Conservation (phyloP, 2,329 filamentous ascomycete genomes). For the Fusarium verrucosum region DNA sequence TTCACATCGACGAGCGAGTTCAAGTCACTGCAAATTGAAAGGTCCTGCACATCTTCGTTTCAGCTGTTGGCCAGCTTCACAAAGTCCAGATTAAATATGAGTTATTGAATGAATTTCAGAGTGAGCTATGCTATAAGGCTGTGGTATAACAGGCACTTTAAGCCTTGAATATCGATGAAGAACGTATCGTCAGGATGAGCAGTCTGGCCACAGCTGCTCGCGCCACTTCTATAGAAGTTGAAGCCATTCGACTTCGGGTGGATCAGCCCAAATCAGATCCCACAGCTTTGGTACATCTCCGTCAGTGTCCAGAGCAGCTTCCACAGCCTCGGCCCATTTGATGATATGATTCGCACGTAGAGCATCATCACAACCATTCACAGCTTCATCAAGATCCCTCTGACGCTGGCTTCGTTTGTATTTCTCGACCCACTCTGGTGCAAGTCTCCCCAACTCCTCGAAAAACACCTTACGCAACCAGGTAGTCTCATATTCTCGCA, state of each 20-base stretch:
- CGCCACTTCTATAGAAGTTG: no score
- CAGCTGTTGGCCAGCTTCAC: no score
- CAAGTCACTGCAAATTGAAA: no score
- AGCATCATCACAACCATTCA: constrained; percentile 11
- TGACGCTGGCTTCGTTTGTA: constrained; percentile 2
- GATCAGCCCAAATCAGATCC: not conserved
- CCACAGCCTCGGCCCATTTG: constrained; percentile 2
- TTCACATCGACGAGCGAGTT: no score
- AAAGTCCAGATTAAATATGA: no score
- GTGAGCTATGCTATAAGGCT: no score
- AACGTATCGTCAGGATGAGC: no score
- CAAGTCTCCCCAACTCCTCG: constrained; percentile 44
- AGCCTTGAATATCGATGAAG: no score
- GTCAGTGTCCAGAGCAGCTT: not conserved
- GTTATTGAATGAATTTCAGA: no score
- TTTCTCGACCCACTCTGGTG: constrained; percentile 46
- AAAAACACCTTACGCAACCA: constrained; percentile 46
- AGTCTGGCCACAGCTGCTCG: no score
- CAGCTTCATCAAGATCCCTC: constrained; percentile 24
- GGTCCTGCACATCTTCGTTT: no score
- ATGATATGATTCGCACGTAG: not conserved
- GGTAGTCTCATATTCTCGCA: constrained; percentile 53
- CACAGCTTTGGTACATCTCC: not conserved
- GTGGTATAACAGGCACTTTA: no score
- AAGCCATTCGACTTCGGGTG: not conserved